These are phyloP conservation scores for Podospora sp. DNA, from an alignment of 495 filamentous ascomycete species.

Conservation along the genomic window DNA sequence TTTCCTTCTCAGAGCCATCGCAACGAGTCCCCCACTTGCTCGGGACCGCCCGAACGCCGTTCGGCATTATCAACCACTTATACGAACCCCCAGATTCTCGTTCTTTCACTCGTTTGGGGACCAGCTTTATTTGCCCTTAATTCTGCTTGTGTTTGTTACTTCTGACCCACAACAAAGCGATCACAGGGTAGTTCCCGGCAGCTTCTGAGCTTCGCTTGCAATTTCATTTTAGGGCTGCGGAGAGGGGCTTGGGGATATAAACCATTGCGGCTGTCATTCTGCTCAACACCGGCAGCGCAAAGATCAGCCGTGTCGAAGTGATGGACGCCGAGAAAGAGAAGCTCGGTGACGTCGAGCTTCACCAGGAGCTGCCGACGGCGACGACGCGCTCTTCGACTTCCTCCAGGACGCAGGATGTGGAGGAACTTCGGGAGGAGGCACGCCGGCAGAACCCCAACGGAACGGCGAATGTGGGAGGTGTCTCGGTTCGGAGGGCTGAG, in stretches of 20 bases:
- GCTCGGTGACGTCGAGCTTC: not conserved
- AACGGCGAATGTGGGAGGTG: constrained; percentile 50
- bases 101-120: not conserved
- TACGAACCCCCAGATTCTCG: not conserved
- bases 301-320: not conserved
- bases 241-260: not conserved
- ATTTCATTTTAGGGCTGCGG: not conserved
- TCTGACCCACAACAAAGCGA: not conserved
- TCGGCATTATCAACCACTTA: not conserved
- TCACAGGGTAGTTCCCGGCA: not conserved
- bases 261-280: not conserved
- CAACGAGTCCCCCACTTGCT: not conserved
- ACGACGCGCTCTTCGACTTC: constrained; percentile 41
- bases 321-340: constrained; percentile 13
- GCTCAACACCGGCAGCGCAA: not conserved
- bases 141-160: not conserved
- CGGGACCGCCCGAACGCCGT: not conserved
- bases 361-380: not conserved
- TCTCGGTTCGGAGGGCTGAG: constrained; percentile 73
- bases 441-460: constrained; percentile 56
- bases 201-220: not conserved
- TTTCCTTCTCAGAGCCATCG: not conserved
- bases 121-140: not conserved
- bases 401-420: constrained; percentile 41
- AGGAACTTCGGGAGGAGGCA: constrained; percentile 49